Evolutionary conservation across 352 stramenopile genomes (phyloP).

Genomic region (Globisporangium canariense): DNA sequence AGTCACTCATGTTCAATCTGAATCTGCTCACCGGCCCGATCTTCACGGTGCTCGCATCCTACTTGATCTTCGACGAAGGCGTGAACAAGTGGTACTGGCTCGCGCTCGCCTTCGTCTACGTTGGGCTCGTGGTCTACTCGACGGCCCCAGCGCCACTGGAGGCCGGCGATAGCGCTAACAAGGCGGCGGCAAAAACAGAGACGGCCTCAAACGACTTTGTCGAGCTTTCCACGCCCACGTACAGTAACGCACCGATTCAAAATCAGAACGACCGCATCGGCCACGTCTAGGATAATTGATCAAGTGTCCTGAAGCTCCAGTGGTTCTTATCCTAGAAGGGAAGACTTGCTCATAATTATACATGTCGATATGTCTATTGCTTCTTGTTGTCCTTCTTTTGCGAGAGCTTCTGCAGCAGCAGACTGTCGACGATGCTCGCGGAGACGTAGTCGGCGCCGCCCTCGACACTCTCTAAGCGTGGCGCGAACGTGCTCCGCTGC

Average conservation of each 20-base stretch:
- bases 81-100: slow-evolving; percentile 67
- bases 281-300: slow-evolving; percentile 11
- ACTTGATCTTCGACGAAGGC: slow-evolving; percentile 53
- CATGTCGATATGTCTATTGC: neutral
- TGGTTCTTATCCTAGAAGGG: neutral
- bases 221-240: slow-evolving; percentile 9
- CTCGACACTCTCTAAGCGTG: slow-evolving; percentile 61
- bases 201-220: slow-evolving; percentile 4
- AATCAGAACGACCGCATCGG: slow-evolving; percentile 9
- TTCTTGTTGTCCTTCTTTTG: slow-evolving; percentile 1
- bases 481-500: slow-evolving; percentile 44
- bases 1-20: slow-evolving; percentile 72
- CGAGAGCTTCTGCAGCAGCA: slow-evolving; percentile 47
- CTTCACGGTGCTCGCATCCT: slow-evolving; percentile 56
- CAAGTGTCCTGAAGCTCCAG: neutral
- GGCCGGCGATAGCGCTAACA: slow-evolving; percentile 1
- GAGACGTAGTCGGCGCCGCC: slow-evolving; percentile 81
- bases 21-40: slow-evolving; percentile 53
- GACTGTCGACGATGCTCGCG: slow-evolving; percentile 73
- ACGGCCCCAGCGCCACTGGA: slow-evolving; percentile 33
- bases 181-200: neutral
- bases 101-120: slow-evolving; percentile 52
- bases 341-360: neutral
- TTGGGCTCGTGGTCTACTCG: slow-evolving; percentile 50
- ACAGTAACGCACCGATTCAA: neutral